Percentiles rank a stretch among this genome's conserved stretches.
These are phyloP conservation scores for Westerdykella ornata DNA, from an alignment of 2,329 filamentous ascomycete species.

Conservation along the genomic window DNA sequence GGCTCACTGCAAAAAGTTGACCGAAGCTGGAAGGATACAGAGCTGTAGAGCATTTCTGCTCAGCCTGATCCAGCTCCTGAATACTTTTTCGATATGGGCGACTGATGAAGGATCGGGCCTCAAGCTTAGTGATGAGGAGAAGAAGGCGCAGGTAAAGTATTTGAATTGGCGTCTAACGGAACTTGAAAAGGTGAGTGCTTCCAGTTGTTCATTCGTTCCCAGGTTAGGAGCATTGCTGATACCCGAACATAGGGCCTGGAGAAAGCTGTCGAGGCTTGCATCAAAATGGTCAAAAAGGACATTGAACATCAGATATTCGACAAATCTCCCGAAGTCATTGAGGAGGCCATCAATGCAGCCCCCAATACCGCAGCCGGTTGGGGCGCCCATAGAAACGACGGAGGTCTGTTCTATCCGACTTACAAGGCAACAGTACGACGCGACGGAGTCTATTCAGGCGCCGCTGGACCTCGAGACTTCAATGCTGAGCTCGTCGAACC, in stretches of 20 bases:
- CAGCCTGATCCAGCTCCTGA: slow-evolving; percentile 46
- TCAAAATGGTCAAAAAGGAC: slow-evolving; percentile 37
- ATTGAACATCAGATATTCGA: slow-evolving; percentile 45
- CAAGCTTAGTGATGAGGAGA: slow-evolving; percentile 38
- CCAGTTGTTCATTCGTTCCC: not conserved
- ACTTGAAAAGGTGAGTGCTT: slow-evolving; percentile 34
- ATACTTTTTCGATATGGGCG: slow-evolving; percentile 49
- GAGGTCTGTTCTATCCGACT: slow-evolving; percentile 47
- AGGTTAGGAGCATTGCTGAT: not conserved
- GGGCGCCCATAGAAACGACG: slow-evolving; percentile 36
- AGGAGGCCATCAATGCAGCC: slow-evolving; percentile 37
- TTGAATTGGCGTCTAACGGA: slow-evolving; percentile 37
- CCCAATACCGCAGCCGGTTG: slow-evolving; percentile 29
- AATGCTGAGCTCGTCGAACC: slow-evolving; percentile 38
- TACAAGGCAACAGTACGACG: slow-evolving; percentile 53
- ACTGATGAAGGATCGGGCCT: slow-evolving; percentile 39
- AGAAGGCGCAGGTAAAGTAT: slow-evolving; percentile 37
- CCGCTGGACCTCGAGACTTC: slow-evolving; percentile 38
- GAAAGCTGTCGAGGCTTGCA: slow-evolving; percentile 35
- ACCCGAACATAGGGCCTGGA: slow-evolving; percentile 29
- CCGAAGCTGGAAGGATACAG: slow-evolving; percentile 44
- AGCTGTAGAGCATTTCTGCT: slow-evolving; percentile 48
- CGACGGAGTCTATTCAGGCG: slow-evolving; percentile 42
- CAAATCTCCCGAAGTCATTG: slow-evolving; percentile 38
- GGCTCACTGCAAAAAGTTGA: slow-evolving; percentile 53